Evolutionary conservation across 352 stramenopile species (phyloP).

Genomic region (Pythium graminicola): DNA sequence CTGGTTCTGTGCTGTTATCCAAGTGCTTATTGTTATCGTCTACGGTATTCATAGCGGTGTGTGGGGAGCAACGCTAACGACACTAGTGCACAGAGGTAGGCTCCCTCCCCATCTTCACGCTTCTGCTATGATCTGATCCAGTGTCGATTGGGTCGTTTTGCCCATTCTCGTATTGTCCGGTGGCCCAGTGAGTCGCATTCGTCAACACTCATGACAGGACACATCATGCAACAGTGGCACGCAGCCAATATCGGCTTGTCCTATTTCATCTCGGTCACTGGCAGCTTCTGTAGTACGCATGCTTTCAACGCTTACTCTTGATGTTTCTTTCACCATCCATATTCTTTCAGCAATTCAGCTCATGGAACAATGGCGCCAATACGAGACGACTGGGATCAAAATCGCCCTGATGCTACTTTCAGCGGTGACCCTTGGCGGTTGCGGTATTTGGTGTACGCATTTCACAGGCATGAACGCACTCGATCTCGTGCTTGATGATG

Average conservation of each 20-base stretch:
- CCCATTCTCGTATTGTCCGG: no score
- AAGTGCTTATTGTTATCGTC: no score
- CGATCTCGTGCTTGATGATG: conserved; percentile 34
- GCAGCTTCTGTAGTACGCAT: conserved; percentile 54
- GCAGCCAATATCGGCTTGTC: conserved; percentile 32
- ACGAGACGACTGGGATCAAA: conserved; percentile 28
- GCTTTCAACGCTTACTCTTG: background rate
- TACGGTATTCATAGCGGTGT: no score
- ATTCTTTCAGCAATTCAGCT: conserved; percentile 36
- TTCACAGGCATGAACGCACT: conserved; percentile 69
- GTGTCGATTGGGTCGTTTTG: no score
- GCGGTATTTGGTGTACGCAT: conserved; percentile 69
- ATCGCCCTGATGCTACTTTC: conserved; percentile 36
- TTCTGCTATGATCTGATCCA: no score
- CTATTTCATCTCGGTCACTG: conserved; percentile 58
- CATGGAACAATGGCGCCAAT: conserved; percentile 63
- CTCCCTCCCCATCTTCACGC: no score
- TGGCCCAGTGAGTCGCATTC: no score
- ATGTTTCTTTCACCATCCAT: no score
- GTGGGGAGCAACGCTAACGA: no score
- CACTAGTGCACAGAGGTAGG: no score
- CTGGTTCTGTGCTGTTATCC: no score
- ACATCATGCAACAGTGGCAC: conserved; percentile 14
- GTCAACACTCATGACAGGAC: no score
- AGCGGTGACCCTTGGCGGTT: conserved; percentile 42